Evolutionary conservation across 129 eudicot species (phyloP).

Genomic region (Glebionis coronaria): DNA sequence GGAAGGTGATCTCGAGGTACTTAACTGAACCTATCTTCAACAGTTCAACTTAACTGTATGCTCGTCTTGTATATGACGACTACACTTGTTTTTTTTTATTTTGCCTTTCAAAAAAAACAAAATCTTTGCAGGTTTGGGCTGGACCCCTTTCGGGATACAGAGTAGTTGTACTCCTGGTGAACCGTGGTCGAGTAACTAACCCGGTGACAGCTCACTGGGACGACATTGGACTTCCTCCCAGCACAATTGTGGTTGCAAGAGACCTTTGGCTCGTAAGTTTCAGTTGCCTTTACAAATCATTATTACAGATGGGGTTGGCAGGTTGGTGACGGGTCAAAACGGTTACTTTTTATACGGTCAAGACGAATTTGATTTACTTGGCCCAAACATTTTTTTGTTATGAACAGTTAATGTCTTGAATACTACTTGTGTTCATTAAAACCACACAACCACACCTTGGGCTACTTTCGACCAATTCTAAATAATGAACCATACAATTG

Average conservation of each 20-base stretch:
- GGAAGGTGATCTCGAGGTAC: constrained; percentile 81
- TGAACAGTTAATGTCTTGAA: no score
- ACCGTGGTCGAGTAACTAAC: constrained; percentile 43
- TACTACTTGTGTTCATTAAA: no score
- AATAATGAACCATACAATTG: no score
- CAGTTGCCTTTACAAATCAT: no score
- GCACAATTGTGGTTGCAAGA: constrained; percentile 46
- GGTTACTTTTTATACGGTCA: no score
- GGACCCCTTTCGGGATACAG: constrained; percentile 78
- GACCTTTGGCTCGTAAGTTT: constrained; percentile 82
- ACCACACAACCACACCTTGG: no score
- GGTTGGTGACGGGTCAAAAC: no score
- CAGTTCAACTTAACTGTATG: constrained; percentile 4
- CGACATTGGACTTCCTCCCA: constrained; percentile 74
- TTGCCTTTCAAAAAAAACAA: no score
- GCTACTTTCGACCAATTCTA: no score
- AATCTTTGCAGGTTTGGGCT: constrained; percentile 92
- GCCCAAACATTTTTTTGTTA: no score
- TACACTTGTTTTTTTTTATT: not conserved
- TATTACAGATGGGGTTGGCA: no score
- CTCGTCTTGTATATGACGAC: constrained; percentile 4
- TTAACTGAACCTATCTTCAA: constrained; percentile 17
- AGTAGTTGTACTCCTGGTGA: constrained; percentile 72
- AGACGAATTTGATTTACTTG: no score
- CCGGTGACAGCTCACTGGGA: constrained; percentile 83